Percentiles rank a stretch among this genome's conserved stretches.
phyloP scores from a whole-genome alignment of 768 basidiomycete species.

The Boletus bicolor region DNA sequence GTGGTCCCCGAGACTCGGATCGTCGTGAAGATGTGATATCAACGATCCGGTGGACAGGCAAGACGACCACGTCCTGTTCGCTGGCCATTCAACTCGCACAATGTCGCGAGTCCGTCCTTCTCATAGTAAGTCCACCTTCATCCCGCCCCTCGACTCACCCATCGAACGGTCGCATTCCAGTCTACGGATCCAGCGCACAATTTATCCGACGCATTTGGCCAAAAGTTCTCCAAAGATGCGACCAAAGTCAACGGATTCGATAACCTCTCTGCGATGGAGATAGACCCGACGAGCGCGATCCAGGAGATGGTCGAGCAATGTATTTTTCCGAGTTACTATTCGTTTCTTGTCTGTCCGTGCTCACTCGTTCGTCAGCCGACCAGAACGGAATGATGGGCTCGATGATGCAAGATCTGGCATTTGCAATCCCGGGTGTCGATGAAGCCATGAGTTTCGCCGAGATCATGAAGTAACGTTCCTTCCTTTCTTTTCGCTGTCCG shows the following conservation, averaged over 20 bases:
- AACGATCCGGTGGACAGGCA: slow-evolving; percentile 51
- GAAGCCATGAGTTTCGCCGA: slow-evolving; percentile 99
- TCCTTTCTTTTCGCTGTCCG: not conserved
- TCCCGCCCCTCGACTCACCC: not conserved
- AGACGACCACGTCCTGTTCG: slow-evolving; percentile 97
- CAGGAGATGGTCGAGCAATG: slow-evolving; percentile 99
- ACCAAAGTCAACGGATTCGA: slow-evolving; percentile 97
- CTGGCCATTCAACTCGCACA: slow-evolving; percentile 94
- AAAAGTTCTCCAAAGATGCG: slow-evolving; percentile 99
- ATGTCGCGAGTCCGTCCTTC: slow-evolving; percentile 89
- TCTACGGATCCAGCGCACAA: slow-evolving; percentile 99
- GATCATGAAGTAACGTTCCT: slow-evolving; percentile 85
- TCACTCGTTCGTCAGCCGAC: slow-evolving; percentile 51
- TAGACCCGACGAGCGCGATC: slow-evolving; percentile 95
- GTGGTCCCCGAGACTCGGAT: slow-evolving; percentile 26
- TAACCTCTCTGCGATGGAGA: slow-evolving; percentile 98
- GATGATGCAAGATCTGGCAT: slow-evolving; percentile 99
- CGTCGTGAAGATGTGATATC: not conserved
- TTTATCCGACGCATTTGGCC: slow-evolving; percentile 95
- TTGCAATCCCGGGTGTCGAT: slow-evolving; percentile 98
- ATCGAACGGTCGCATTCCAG: slow-evolving; percentile 37
- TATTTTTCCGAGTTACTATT: slow-evolving; percentile 34
- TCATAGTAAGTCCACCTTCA: slow-evolving; percentile 65
- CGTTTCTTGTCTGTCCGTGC: not conserved
- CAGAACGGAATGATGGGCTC: slow-evolving; percentile 94